Evolutionary conservation across 2,329 filamentous ascomycete genomes (phyloP), one percentile per base, ranked within the genome.

Genomic region (Exophiala sideris): DNA sequence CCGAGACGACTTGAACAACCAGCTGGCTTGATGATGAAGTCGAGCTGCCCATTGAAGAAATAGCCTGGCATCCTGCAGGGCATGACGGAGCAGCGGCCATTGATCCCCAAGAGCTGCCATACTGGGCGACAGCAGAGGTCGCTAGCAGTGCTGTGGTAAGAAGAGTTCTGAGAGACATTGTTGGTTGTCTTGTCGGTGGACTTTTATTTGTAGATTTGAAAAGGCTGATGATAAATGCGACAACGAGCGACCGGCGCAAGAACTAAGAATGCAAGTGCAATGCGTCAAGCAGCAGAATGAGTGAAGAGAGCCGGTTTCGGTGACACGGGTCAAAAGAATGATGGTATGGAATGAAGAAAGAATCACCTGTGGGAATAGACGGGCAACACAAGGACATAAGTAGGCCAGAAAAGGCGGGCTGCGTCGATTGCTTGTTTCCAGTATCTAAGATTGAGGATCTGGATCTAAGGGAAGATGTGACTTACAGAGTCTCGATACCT

Each of bases 1-100:
- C 87, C 59, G 81, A 79, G 51, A 90, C 82, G 54, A 86, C 81
- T 64, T 88, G 84, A 35, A 84, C 79, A 7, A 66, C 74, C 38
- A 64, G 35, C 29, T 62, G 45, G 40, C 58, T 58, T 8, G 24
- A 29, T 29, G 24, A n/a, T 40, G 29, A 16, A 36, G 35, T 48
- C 29, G 6, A 4, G 45, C 46, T 38, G 58, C 46, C 34, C 54
- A 45, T 45, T 29, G 58, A 35, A 12, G 34, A 21, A n/a, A 60
- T 50, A 3, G 57, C 45, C 16, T 52, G 48, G 34, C 57, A 60
- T n/a, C 57, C 57, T 35, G 54, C 48, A 24, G 57, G 57, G 48
- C 57, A 60, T 2, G 54, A 55, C 6, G 54, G 33, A 34, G 48
- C 54, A 11, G 57, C 53, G 5, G 34, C 45, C 48, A 33, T 39